phyloP scores from a whole-genome alignment of 73 alveolate genomes.

The Paramecium biaurelia region DNA sequence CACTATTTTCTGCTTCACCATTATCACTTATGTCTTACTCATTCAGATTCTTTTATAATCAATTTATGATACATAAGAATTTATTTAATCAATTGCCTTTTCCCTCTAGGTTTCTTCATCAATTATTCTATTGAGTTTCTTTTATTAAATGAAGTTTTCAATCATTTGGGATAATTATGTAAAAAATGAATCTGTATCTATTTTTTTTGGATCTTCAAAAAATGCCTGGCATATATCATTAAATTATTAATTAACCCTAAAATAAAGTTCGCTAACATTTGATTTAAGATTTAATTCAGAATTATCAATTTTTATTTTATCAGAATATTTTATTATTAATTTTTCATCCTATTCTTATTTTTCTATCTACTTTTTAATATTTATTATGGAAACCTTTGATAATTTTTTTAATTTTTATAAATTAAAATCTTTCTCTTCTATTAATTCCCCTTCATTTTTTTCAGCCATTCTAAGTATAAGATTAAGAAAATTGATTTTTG shows the following conservation, averaged over 20 bases:
- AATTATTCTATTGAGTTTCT: background rate
- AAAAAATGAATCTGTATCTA: background rate
- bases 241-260: background rate
- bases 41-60: background rate
- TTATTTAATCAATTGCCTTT: background rate
- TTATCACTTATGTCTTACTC: too few species aligned
- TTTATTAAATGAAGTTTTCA: background rate
- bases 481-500: background rate
- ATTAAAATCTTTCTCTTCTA: background rate
- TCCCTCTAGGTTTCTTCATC: background rate
- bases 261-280: background rate
- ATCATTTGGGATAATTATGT: background rate
- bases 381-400: background rate
- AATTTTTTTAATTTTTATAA: background rate
- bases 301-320: background rate
- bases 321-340: background rate
- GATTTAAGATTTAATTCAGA: background rate
- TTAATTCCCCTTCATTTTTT: background rate
- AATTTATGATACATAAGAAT: background rate
- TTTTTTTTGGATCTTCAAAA: background rate
- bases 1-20: background rate
- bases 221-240: background rate
- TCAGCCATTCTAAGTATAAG: background rate
- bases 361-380: background rate
- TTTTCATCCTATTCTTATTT: background rate